Evolutionary conservation across 2,329 filamentous ascomycete species (phyloP), one percentile per base, ranked within the genome.

Genomic region (Coleophoma crateriformis): DNA sequence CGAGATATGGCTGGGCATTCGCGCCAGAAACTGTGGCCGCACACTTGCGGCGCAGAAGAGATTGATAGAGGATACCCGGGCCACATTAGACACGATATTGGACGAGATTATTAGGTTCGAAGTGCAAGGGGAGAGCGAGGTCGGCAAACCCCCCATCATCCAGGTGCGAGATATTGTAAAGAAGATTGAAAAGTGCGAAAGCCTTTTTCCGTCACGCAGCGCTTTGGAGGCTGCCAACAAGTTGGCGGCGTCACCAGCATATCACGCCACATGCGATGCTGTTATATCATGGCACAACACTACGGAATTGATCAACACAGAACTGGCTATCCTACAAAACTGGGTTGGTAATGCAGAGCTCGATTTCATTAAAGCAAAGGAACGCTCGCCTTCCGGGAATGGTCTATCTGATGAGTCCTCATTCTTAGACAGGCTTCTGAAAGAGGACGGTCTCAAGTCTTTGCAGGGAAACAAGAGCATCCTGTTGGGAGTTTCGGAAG

Each of bases 301-400:
- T 46, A 96, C 91, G 33, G 85, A 92, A 64, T 83, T 96, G 64
- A 97, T 99, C 75, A 96, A 95, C 67, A 96, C 89, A 2, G 89
- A 99, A 67, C 79, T 99, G 51, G 84, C 84, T 13, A 91, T 97
- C 55, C 70, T 99, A 55, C 91, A 94, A 67, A 90, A 87, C 55
- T 99, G 94, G 94, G 94, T 99, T 22, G 94, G 94, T 48, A 99
- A 99, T 63, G 84, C 91, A 35, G 91, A 96, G 63, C 79, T 99
- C 37, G 90, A 97, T 68, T 99, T 97, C 64, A 83, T 83, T 46
- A 87, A 87, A 63, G 79, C 84, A 19, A 85, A 87, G 56, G 77
- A 82, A 47, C 80, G 81, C 51, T 85, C 88, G 1, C 81, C 83
- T 2, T 78, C 77, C 53, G 81, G 81, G 53, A 82, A 86, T 58